Conservation (phyloP, 2,329 filamentous ascomycete genomes). For the Ophiocordyceps camponoti-saundersi region DNA sequence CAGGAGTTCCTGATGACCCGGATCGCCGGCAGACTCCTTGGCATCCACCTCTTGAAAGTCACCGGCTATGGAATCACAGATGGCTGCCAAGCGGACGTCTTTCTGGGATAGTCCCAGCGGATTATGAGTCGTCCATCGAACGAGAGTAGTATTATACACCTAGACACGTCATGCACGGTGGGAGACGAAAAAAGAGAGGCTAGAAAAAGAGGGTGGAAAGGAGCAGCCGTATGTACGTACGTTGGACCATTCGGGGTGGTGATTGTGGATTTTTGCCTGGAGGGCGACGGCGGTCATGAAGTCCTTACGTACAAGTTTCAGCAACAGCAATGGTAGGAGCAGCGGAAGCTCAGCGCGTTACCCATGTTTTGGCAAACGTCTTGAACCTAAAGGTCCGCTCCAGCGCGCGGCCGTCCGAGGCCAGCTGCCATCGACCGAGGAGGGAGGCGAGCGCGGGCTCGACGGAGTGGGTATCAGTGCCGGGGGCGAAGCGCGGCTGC, state of each 20-base stretch:
- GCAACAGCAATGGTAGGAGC: background rate
- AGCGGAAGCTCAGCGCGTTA: slow-evolving; percentile 8
- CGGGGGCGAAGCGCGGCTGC: slow-evolving; percentile 24
- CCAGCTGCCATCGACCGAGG: slow-evolving; percentile 32
- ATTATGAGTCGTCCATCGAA: slow-evolving; percentile 58
- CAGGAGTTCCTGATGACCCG: slow-evolving; percentile 24
- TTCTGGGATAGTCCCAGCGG: slow-evolving; percentile 47
- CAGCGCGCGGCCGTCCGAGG: slow-evolving; percentile 32
- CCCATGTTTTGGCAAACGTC: slow-evolving; percentile 49
- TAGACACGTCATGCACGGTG: slow-evolving; percentile 10
- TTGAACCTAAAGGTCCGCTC: slow-evolving; percentile 47
- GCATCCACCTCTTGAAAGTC: slow-evolving; percentile 36
- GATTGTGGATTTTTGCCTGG: slow-evolving; percentile 49
- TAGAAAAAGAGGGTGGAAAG: no score
- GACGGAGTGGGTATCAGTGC: slow-evolving; percentile 23
- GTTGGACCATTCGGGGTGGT: slow-evolving; percentile 66
- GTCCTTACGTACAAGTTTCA: slow-evolving; percentile 25
- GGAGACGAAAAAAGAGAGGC: background rate
- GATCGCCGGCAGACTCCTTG: slow-evolving; percentile 14
- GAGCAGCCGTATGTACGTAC: slow-evolving; percentile 36
- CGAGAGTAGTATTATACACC: slow-evolving; percentile 54
- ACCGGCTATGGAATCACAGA: slow-evolving; percentile 42
- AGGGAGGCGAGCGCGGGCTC: slow-evolving; percentile 19
- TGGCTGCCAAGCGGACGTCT: slow-evolving; percentile 42
- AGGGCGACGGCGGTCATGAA: slow-evolving; percentile 60